These are phyloP conservation scores for Ceratocystis alfenasii DNA, from an alignment of 2,329 filamentous ascomycete species.

Conservation along the genomic window DNA sequence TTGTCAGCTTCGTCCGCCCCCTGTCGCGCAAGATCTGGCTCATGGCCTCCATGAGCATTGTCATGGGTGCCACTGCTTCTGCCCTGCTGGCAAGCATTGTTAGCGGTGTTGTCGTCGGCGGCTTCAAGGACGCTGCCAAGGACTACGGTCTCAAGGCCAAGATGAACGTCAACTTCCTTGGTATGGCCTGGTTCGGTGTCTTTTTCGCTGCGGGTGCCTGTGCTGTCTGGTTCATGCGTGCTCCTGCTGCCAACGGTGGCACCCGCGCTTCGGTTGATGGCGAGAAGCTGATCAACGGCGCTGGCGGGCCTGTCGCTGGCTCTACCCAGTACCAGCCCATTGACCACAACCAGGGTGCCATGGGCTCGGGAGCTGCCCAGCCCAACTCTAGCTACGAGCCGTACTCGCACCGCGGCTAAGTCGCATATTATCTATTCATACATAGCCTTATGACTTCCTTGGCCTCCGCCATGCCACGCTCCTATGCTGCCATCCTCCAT, in stretches of 20 bases:
- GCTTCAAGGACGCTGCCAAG: conserved; percentile 54
- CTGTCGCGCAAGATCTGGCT: conserved; percentile 75
- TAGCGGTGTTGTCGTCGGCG: conserved; percentile 55
- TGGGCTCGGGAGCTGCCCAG: conserved; percentile 31
- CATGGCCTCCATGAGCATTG: conserved; percentile 49
- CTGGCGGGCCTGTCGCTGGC: conserved; percentile 26
- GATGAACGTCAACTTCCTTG: conserved; percentile 59
- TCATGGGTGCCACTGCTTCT: conserved; percentile 44
- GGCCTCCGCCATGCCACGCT: background rate
- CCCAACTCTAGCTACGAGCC: conserved; percentile 48
- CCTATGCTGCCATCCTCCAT: background rate
- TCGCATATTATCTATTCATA: background rate
- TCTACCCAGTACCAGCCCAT: conserved; percentile 31
- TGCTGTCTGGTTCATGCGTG: conserved; percentile 84
- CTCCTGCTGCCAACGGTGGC: conserved; percentile 33
- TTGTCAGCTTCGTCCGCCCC: conserved; percentile 70
- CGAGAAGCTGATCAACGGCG: conserved; percentile 25
- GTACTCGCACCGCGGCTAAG: conserved; percentile 46
- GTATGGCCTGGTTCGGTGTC: conserved; percentile 64
- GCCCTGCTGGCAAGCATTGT: conserved; percentile 65
- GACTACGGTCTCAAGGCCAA: conserved; percentile 57
- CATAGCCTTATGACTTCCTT: too few species aligned
- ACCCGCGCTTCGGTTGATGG: conserved; percentile 38
- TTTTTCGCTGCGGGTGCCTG: conserved; percentile 62
- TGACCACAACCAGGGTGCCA: conserved; percentile 28